phyloP scores from a whole-genome alignment of 208 protist species.

The Porcisia hertigi region DNA sequence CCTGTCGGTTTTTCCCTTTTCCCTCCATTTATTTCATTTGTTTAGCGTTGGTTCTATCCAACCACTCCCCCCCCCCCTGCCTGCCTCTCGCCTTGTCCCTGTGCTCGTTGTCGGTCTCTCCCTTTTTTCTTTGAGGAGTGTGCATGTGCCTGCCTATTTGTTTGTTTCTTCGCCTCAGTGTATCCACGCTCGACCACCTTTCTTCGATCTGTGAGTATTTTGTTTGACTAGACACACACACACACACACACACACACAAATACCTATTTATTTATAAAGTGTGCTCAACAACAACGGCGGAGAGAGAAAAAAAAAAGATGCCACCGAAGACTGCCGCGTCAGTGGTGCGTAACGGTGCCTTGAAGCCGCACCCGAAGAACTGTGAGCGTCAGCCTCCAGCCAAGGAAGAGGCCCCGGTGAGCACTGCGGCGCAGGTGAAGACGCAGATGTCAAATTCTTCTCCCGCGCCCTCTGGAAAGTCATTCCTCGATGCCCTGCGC shows the following conservation, averaged over 20 bases:
- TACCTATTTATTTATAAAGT: not conserved
- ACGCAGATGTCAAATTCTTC: conserved; percentile 60
- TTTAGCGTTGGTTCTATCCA: not conserved
- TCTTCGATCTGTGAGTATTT: too few relatives aligned
- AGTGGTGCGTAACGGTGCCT: conserved; percentile 27
- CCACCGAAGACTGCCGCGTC: conserved; percentile 29
- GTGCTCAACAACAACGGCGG: conserved; percentile 15
- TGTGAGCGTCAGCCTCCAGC: conserved; percentile 16
- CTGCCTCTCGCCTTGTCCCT: not conserved
- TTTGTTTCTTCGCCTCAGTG: not conserved
- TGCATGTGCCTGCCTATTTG: not conserved
- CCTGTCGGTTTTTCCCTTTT: conserved; percentile 7
- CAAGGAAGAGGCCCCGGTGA: conserved; percentile 39
- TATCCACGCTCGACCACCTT: not conserved
- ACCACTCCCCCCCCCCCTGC: not conserved
- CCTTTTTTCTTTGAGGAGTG: not conserved
- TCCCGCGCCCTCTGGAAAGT: conserved; percentile 54
- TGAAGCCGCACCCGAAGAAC: conserved; percentile 27
- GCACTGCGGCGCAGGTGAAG: conserved; percentile 54
- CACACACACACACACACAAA: not conserved
- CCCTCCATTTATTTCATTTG: not conserved
- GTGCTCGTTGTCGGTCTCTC: not conserved
- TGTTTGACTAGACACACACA: not conserved
- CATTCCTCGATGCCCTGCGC: conserved; percentile 71
- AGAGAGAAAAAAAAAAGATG: conserved; percentile 31